Percentiles rank a stretch among this genome's conserved stretches.
Evolutionary conservation across 108 stramenopile genomes (phyloP).

Genomic region (Fistulifera solaris): DNA sequence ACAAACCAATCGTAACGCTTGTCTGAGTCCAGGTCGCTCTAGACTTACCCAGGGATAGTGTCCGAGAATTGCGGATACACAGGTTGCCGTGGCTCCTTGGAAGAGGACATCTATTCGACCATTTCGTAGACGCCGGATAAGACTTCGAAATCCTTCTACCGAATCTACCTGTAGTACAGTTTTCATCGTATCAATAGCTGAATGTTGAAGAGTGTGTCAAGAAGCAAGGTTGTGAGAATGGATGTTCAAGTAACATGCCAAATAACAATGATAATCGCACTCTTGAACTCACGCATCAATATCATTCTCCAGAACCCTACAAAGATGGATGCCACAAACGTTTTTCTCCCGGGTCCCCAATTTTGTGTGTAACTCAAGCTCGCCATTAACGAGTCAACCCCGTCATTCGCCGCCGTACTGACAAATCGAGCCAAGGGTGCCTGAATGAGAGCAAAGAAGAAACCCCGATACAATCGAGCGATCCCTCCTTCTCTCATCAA

Average conservation of each 20-base stretch:
- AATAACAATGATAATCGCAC: no score
- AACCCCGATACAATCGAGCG: slow-evolving; percentile 84
- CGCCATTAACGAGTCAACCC: slow-evolving; percentile 50
- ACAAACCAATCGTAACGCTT: neutral
- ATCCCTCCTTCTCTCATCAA: slow-evolving; percentile 85
- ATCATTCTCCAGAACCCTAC: slow-evolving; percentile 81
- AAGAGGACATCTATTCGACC: slow-evolving; percentile 67
- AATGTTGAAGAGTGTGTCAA: slow-evolving; percentile 3
- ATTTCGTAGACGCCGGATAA: slow-evolving; percentile 48
- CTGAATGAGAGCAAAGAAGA: slow-evolving; percentile 86
- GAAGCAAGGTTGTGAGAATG: neutral
- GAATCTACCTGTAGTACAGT: slow-evolving; percentile 92
- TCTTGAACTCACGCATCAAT: slow-evolving; percentile 60
- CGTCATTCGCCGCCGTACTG: slow-evolving; percentile 89
- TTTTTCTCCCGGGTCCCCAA: slow-evolving; percentile 73
- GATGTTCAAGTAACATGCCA: no score
- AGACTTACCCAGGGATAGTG: slow-evolving; percentile 71
- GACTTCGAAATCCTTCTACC: slow-evolving; percentile 44
- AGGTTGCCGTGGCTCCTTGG: slow-evolving; percentile 59
- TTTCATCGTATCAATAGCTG: slow-evolving; percentile 90
- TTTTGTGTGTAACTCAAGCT: slow-evolving; percentile 24
- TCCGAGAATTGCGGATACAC: slow-evolving; percentile 42
- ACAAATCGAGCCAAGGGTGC: slow-evolving; percentile 88
- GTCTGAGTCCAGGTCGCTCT: no score
- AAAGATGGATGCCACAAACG: slow-evolving; percentile 60